Base-by-base conservation (phyloP, 768 basidiomycete species). In the Termitomyces sp. region DNA sequence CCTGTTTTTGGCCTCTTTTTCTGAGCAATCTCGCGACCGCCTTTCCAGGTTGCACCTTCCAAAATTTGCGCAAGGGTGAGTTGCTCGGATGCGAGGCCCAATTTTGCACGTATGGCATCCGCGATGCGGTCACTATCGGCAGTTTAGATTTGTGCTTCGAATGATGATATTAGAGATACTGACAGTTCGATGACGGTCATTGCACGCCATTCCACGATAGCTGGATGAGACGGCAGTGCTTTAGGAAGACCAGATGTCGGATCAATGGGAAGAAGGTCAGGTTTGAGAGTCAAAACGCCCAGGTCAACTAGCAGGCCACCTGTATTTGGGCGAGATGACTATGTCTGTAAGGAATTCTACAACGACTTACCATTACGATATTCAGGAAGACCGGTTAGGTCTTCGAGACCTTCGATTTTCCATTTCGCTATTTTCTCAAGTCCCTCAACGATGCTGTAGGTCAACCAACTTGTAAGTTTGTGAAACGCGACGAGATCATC, bases 21-120 rank as follows among this genome's bases (percentile, higher is more conserved):
- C 68, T 86, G 89, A 3, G 96, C 96, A 39, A 98, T 91, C 72
- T 96, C 93, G 4, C 96, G 77, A 4, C 96, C 96, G 1, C 93
- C 94, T 67, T 95, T 96, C 96, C 96, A 99, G 0, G 94, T 98
- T 2, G 94, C 95, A 51, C 87, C 86, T 72, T 98, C 96, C 34
- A 99, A 76, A 0, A 98, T 85, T 69, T 98, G 96, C 0, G 94
- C 88, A 8, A 95, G 81, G 0, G 83, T 80, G 26, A 98, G 78
- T 46, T 85, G 74, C 1, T 77, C 74, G 2, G 69, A 62, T 0
- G 74, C 73, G 26, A 89, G 68, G 1, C 74, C 72, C 51, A 92
- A 75, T 59, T 83, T 77, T 53, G 68, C 63, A 46, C 91, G 85
- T 59, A 98, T 85, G 16, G 78, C 78, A 34, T 81, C 74, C 0